Evolutionary conservation across 768 basidiomycete species (phyloP).

Genomic region (Lentinula aciculospora): DNA sequence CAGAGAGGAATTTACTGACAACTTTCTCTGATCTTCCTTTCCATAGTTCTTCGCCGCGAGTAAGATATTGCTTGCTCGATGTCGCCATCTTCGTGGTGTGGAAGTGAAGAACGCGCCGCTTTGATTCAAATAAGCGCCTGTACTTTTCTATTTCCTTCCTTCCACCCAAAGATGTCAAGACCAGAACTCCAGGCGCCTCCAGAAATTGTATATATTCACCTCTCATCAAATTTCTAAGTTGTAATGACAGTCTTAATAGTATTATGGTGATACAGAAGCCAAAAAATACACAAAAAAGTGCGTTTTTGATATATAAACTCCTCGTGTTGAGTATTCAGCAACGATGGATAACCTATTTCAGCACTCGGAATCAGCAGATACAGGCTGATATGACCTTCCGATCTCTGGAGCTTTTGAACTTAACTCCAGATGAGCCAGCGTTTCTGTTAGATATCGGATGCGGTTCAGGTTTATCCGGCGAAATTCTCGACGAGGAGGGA

Average conservation of each 20-base stretch:
- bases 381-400: constrained; percentile 98
- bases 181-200: constrained; percentile 88
- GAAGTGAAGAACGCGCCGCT: background rate
- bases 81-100: constrained; percentile 49
- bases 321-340: constrained; percentile 13
- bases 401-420: constrained; percentile 83
- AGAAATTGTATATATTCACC: constrained; percentile 66
- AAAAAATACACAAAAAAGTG: constrained; percentile 97
- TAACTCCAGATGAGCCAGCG: constrained; percentile 75
- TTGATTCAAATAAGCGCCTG: background rate
- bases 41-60: constrained; percentile 93
- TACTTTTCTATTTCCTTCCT: background rate
- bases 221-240: background rate
- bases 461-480: constrained; percentile 93
- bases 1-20: constrained; percentile 37
- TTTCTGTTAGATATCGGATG: constrained; percentile 95
- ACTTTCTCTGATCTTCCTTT: constrained; percentile 93
- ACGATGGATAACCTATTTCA: constrained; percentile 21
- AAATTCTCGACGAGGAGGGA: constrained; percentile 93
- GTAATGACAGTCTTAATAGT: constrained; percentile 40
- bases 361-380: constrained; percentile 93
- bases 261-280: constrained; percentile 94
- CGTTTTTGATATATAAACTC: constrained; percentile 14
- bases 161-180: constrained; percentile 57
- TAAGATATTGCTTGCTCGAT: constrained; percentile 79